phyloP scores from a whole-genome alignment of 192 early-diverging fungal genomes.

The Coemansia sp. region DNA sequence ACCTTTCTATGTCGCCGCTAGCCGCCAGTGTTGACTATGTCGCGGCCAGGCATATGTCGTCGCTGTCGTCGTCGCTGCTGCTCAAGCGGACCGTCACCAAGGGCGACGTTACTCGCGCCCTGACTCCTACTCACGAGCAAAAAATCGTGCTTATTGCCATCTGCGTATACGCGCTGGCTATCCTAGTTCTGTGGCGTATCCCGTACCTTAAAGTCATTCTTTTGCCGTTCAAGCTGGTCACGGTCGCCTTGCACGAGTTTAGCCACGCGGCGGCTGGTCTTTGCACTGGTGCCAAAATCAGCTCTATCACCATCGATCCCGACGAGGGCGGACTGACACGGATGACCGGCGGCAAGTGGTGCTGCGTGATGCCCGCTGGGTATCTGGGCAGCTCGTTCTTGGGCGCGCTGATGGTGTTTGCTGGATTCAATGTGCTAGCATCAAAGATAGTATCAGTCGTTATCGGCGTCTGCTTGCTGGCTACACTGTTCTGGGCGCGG shows the following conservation, averaged over 20 bases:
- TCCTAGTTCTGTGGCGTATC: constrained; percentile 85
- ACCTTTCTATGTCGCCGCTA: constrained; percentile 8
- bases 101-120: constrained; percentile 31
- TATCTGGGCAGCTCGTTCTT: constrained; percentile 90
- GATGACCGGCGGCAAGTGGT: constrained; percentile 83
- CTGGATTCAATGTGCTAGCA: constrained; percentile 86
- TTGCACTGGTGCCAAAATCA: constrained; percentile 88
- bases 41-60: background rate
- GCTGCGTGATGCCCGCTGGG: constrained; percentile 84
- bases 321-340: constrained; percentile 89
- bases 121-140: constrained; percentile 52
- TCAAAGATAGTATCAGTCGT: constrained; percentile 88
- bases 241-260: constrained; percentile 95
- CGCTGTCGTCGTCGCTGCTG: constrained; percentile 3
- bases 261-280: constrained; percentile 87
- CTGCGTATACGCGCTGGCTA: constrained; percentile 67
- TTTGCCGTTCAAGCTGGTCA: constrained; percentile 95
- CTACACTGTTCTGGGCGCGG: constrained; percentile 84
- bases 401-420: constrained; percentile 92
- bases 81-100: constrained; percentile 22
- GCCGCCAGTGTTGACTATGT: background rate
- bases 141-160: constrained; percentile 53
- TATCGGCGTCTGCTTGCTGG: constrained; percentile 80
- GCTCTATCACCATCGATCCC: constrained; percentile 89
- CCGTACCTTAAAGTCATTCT: constrained; percentile 83